These are phyloP conservation scores for Nicotiana obtusifolia DNA, from an alignment of 257 asterid species.

Conservation along the genomic window DNA sequence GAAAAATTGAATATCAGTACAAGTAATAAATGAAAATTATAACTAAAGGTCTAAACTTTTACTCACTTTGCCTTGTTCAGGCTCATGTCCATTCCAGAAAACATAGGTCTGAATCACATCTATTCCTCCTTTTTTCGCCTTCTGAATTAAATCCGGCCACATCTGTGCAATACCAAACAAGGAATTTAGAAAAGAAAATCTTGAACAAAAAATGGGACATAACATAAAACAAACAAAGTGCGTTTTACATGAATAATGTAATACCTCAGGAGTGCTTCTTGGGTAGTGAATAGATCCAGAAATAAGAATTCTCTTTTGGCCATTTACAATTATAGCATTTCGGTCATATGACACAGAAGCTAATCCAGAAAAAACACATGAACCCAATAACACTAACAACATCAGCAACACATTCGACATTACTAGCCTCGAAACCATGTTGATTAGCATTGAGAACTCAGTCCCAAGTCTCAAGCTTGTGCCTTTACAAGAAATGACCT, in stretches of 20 bases:
- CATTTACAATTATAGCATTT: constrained; percentile 25
- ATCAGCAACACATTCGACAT: constrained; percentile 21
- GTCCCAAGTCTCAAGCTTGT: background rate
- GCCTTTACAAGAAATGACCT: background rate
- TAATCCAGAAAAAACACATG: constrained; percentile 20
- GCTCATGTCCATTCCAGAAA: constrained; percentile 99
- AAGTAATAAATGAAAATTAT: background rate
- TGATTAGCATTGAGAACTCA: background rate
- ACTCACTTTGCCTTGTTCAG: constrained; percentile 81
- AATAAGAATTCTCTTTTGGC: constrained; percentile 29
- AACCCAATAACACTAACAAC: constrained; percentile 23
- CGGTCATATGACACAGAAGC: constrained; percentile 31
- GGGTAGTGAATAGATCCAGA: constrained; percentile 40
- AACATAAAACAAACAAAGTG: background rate
- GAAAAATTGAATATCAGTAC: background rate
- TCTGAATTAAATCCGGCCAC: constrained; percentile 98
- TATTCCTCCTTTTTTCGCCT: constrained; percentile 91
- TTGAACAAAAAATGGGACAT: too few relatives aligned
- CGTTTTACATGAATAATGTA: constrained; percentile 13
- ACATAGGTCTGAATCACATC: constrained; percentile 97
- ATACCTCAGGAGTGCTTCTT: constrained; percentile 37
- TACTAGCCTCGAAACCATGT: constrained; percentile 9
- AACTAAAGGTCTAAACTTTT: background rate
- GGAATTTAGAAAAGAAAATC: background rate
- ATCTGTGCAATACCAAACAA: constrained; percentile 44